Evolutionary conservation across 2,329 filamentous ascomycete species (phyloP), one percentile per base, ranked within the genome.

Genomic region (Uncinocarpus reesii): DNA sequence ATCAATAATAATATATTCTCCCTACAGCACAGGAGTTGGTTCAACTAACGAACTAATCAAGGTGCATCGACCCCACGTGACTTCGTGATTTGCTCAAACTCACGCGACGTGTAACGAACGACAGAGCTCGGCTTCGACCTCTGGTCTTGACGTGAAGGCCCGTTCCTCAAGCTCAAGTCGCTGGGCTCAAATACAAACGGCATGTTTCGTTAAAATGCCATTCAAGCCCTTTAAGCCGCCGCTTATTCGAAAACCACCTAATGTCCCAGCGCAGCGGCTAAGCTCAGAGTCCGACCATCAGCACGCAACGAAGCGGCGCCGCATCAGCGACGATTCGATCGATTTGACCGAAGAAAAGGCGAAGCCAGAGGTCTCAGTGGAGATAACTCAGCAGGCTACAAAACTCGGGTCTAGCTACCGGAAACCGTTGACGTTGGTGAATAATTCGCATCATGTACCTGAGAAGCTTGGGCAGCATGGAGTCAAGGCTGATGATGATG

Each of bases 171-270:
- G 3, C 7, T 4, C 2, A 2, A 28, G 26, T 6, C 11, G 7
- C n/a, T 16, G 38, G 24, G 15, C 7, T 18, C 2, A 7, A 26
- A 2, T 29, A 8, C n/a, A 3, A 28, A 20, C 3, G 20, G 7
- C n/a, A 29, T 42, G 38, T 10, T 21, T 16, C 11, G 37, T n/a
- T 36, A 48, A 28, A 15, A 48, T 48, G 46, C 29, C 21, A 20
- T 48, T 42, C 50, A 71, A 71, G 54, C 69, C 69, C 4, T 72
- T 72, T 48, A 68, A 65, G 35, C 65, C 69, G 42, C 67, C 68
- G 55, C 63, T 66, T 23, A 65, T 70, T 42, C 65, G 61, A 56
- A 69, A 66, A 31, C 51, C 58, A 20, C 37, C 23, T 28, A 48
- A 21, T 3, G 13, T 42, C 11, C 18, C 36, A 11, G 26, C n/a